phyloP scores from a whole-genome alignment of 2,329 filamentous ascomycete genomes.

The Colletotrichum incanum region DNA sequence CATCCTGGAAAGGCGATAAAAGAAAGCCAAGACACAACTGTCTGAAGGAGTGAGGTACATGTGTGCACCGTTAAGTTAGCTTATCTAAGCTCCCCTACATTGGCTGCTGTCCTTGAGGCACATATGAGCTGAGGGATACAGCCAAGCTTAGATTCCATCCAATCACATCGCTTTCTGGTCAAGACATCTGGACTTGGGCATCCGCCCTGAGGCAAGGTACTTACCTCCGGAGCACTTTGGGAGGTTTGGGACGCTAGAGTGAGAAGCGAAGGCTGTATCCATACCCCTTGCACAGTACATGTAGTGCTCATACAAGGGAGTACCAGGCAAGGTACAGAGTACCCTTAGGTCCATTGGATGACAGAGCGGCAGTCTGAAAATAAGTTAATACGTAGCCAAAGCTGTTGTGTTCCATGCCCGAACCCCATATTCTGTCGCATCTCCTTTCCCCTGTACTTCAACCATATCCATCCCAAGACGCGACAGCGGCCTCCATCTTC shows the following conservation, averaged over 20 bases:
- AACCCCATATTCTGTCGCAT: background rate
- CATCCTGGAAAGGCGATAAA: background rate
- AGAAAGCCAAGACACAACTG: background rate
- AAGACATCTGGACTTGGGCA: background rate
- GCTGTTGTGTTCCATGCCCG: background rate
- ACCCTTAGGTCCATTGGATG: conserved; percentile 3
- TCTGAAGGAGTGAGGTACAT: background rate
- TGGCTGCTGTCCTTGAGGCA: background rate
- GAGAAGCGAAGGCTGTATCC: background rate
- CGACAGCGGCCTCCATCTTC: background rate
- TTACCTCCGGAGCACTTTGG: background rate
- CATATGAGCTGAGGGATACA: background rate
- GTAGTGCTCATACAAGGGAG: conserved; percentile 1
- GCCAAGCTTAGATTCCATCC: background rate
- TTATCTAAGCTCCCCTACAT: background rate
- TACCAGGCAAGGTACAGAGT: background rate
- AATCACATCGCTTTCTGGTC: background rate
- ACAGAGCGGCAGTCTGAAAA: conserved; percentile 23
- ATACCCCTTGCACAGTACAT: conserved; percentile 6
- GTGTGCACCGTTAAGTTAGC: background rate
- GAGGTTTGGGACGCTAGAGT: background rate
- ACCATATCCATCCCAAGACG: conserved; percentile 7
- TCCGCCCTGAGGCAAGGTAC: background rate
- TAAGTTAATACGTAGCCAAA: conserved; percentile 30
- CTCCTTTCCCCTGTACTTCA: conserved; percentile 16